Conservation (phyloP, 2,329 filamentous ascomycete species). For the Ceratocystis ficicola region DNA sequence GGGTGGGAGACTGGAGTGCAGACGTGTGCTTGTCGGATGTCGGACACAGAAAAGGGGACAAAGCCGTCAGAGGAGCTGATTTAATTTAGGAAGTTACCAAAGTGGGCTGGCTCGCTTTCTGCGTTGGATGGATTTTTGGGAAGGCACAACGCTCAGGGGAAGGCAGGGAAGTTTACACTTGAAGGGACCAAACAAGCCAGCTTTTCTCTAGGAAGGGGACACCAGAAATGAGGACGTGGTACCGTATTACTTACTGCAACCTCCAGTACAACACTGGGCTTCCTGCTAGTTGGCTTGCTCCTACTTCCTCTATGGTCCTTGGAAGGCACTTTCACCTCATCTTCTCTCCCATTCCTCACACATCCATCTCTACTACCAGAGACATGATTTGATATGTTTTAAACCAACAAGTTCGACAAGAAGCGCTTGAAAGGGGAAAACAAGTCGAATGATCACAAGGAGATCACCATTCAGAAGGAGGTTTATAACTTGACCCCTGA, state of each 20-base stretch:
- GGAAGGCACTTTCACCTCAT: neutral
- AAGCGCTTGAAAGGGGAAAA: neutral
- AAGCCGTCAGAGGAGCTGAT: too few relatives aligned
- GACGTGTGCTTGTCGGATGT: too few relatives aligned
- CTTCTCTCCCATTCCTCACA: neutral
- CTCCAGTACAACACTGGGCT: neutral
- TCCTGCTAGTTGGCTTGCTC: neutral
- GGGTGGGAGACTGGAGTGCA: too few relatives aligned
- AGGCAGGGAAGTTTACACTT: constrained; percentile 1
- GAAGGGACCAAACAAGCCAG: constrained; percentile 2
- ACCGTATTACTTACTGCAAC: neutral
- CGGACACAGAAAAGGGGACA: too few relatives aligned
- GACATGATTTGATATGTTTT: too few relatives aligned
- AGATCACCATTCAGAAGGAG: constrained; percentile 1
- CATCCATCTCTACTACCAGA: too few relatives aligned
- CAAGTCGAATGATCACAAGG: neutral
- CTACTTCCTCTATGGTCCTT: neutral
- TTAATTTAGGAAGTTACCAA: constrained; percentile 9
- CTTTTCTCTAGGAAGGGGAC: neutral
- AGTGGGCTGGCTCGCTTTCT: constrained; percentile 10
- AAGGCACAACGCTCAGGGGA: constrained; percentile 14
- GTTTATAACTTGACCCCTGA: neutral
- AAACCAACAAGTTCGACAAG: too few relatives aligned
- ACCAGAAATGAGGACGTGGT: constrained; percentile 6
- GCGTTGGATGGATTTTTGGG: neutral